Evolutionary conservation across 495 filamentous ascomycete species (phyloP), one percentile per base, ranked within the genome.

Genomic region (Penicillium coffeae): DNA sequence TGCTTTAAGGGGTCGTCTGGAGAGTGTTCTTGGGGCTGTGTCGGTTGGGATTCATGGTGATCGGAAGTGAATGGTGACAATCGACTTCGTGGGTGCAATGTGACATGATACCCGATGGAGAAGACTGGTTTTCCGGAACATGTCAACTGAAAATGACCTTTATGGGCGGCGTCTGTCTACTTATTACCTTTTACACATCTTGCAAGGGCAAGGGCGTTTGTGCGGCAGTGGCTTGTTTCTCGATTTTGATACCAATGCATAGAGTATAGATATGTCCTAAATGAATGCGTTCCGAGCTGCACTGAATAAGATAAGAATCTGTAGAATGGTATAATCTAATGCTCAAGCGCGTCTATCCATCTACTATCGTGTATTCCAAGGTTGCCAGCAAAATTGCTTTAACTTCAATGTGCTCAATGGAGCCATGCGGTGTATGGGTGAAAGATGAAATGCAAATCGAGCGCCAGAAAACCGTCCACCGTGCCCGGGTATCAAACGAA

Each of bases 1-100:
- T 63, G 71, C 69, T 58, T 72, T 90, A 54, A 64, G 89, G 45
- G 76, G 70, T 21, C 75, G 74, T 62, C 60, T 96, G 50, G 90
- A 95, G 55, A 69, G 65, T 42, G 77, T 90, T 18, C 53, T 75
- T 12, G 66, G 63, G 21, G 65, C 66, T 45, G 65, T 75, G 27
- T 63, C 71, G 27, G 52, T 58, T 32, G 72, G 69, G 3, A 55
- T 71, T 45, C 65, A 71, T 60, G 63, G 63, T 13, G 65, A 68
- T 47, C 33, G 56, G 22, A 25, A 60, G 21, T 16, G 36, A 34
- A 30, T n/a, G n/a, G n/a, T n/a, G n/a, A n/a, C n/a, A n/a, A n/a
- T n/a, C n/a, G n/a, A n/a, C n/a, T n/a, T n/a, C n/a, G n/a, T n/a
- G n/a, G n/a, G n/a, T n/a, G n/a, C n/a, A n/a, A n/a, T n/a, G n/a